Base-by-base conservation (phyloP, 2,329 filamentous ascomycete genomes). In the Davidsoniella eucalypti region DNA sequence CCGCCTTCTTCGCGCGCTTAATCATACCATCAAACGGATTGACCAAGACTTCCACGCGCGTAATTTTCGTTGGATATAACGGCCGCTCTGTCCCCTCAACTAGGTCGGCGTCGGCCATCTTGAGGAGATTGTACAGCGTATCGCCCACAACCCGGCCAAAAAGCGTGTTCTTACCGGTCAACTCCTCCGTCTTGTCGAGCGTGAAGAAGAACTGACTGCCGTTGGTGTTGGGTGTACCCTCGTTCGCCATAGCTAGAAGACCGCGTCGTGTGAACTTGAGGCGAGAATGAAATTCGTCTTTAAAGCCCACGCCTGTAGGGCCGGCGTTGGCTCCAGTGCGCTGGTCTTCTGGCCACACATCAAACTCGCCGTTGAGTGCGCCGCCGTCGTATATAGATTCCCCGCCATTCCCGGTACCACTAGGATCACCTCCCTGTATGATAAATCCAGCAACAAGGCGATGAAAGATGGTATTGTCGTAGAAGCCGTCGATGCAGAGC, bases 131-230 rank as follows among this genome's bases (percentile, higher is more conserved):
- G 67, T 93, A 98, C 50, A 98, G 92, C 14, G 90, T 95, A 56
- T 96, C 87, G 25, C 90, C 92, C 36, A 84, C 87, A 42, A 98
- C 76, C 51, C 92, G 74, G 16, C 92, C 92, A 68, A 98, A 96
- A 63, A 96, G 68, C 0, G 92, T 96, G 64, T 95, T 95, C 66
- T 85, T 86, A 47, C 82, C 84, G 57, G 83, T 86, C 59, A 98
- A 64, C 68, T 96, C 87, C 23, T 87, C 80, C 21, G 88, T 72
- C 61, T 82, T 87, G 55, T 79, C 87, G 49, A 98, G 67, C 0
- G 92, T 96, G 54, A 98, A 81, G 69, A 98, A 98, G 71, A 96
- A 96, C 65, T 98, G 92, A 63, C 87, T 94, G 33, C 87, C 85
- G 67, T 96, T 96, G 50, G 84, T 84, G 59, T 88, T 73, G 26